Percentiles rank a stretch among this genome's conserved stretches.
Conservation (phyloP, 768 basidiomycete genomes). For the Lactarius evosmus region DNA sequence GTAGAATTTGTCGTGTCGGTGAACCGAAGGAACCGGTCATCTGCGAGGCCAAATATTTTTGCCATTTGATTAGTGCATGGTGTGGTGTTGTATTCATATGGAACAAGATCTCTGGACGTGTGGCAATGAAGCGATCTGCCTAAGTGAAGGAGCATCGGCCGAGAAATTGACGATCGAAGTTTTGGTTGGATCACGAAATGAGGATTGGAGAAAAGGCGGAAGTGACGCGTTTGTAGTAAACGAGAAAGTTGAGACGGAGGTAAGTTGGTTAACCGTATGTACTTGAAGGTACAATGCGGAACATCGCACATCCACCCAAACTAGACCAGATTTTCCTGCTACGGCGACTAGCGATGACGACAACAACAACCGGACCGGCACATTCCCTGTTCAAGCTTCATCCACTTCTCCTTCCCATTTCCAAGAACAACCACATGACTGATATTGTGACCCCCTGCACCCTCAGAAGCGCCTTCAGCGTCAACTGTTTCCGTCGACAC, state of each 20-base stretch:
- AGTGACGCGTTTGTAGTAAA: constrained; percentile 1
- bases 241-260: no score
- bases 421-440: constrained; percentile 4
- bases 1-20: constrained; percentile 38
- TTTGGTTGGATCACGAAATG: not conserved
- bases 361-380: constrained; percentile 11
- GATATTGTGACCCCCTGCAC: not conserved
- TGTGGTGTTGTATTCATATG: constrained; percentile 60
- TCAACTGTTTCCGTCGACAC: not conserved
- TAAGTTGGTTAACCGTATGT: no score
- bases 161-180: constrained; percentile 7
- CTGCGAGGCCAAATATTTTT: constrained; percentile 56
- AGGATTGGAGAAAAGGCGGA: no score
- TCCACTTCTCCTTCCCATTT: not conserved
- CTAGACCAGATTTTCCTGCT: no score
- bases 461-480: not conserved
- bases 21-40: constrained; percentile 54
- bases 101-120: constrained; percentile 46
- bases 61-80: constrained; percentile 68
- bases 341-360: no score
- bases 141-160: constrained; percentile 30
- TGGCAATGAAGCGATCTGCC: constrained; percentile 62
- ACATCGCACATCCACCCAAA: no score
- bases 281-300: no score
- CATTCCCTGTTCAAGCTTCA: not conserved